Evolutionary conservation across 768 basidiomycete species (phyloP).

Genomic region (Suillus discolor): DNA sequence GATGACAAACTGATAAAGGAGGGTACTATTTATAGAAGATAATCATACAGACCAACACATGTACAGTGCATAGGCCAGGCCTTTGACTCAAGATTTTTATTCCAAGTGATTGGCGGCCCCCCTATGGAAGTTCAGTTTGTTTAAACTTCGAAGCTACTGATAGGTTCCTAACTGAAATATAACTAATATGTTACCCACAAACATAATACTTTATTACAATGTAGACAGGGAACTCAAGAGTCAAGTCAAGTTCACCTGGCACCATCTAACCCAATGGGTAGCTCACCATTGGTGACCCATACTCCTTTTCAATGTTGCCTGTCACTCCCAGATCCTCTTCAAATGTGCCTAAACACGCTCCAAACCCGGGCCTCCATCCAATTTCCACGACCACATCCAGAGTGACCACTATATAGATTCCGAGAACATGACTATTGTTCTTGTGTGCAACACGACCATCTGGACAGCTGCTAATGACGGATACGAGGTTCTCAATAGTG

Average conservation of each 20-base stretch:
- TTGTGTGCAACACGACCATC: constrained; percentile 75
- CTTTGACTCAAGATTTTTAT: no score
- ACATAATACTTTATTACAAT: no score
- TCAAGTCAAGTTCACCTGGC: not conserved
- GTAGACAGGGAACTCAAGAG: no score
- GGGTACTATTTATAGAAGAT: no score
- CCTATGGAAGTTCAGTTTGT: no score
- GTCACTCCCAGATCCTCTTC: constrained; percentile 33
- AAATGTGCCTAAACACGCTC: constrained; percentile 46
- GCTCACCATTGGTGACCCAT: not conserved
- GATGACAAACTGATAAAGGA: no score
- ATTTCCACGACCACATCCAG: constrained; percentile 49
- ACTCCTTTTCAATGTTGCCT: not conserved
- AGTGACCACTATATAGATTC: constrained; percentile 65
- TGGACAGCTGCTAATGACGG: constrained; percentile 83
- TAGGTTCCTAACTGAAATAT: not conserved
- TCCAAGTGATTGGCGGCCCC: no score
- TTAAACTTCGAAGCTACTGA: not conserved
- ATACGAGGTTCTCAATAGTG: constrained; percentile 61
- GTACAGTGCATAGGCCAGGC: no score
- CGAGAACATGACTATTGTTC: constrained; percentile 57
- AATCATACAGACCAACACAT: no score
- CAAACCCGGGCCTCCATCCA: constrained; percentile 43
- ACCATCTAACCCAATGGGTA: not conserved
- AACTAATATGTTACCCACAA: not conserved